Conservation (phyloP, 1,139 yeast species). For the Yamadazyma songkhlaensis region DNA sequence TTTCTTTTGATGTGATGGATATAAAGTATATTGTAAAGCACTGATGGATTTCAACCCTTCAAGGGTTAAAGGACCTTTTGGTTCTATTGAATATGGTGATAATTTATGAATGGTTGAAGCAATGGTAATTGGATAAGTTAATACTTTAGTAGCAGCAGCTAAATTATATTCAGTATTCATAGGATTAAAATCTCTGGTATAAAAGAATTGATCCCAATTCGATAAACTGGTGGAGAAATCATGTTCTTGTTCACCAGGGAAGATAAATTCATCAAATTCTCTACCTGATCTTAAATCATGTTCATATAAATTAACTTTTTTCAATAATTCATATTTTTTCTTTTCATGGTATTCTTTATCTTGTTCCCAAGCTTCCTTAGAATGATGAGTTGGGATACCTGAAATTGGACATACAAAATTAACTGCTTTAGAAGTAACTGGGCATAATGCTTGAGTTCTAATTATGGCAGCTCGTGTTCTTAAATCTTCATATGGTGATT, state of each 20-base stretch:
- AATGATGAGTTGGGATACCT: constrained; percentile 95
- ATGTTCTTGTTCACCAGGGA: constrained; percentile 76
- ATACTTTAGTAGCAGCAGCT: constrained; percentile 92
- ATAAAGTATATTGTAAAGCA: constrained; percentile 84
- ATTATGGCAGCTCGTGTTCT: constrained; percentile 91
- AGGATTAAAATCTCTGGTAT: constrained; percentile 88
- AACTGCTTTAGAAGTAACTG: constrained; percentile 80
- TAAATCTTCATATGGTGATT: constrained; percentile 83
- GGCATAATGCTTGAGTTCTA: constrained; percentile 84
- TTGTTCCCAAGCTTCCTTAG: constrained; percentile 81
- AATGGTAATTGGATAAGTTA: constrained; percentile 89
- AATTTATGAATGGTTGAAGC: constrained; percentile 79
- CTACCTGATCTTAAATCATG: constrained; percentile 94
- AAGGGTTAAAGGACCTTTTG: constrained; percentile 82
- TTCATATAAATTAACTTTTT: constrained; percentile 87
- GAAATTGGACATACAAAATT: constrained; percentile 87
- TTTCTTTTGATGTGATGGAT: constrained; percentile 64
- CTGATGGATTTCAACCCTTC: constrained; percentile 94
- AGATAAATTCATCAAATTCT: constrained; percentile 90
- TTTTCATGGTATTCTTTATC: constrained; percentile 71
- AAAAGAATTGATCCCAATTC: constrained; percentile 90
- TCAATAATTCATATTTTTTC: constrained; percentile 68
- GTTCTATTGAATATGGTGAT: constrained; percentile 78
- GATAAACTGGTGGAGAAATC: constrained; percentile 78
- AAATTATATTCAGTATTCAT: constrained; percentile 96